A percentile compares a stretch with the other conserved stretches of the same genome.
Conservation (phyloP, 495 filamentous ascomycete species). For the Achaetomiella virescens region DNA sequence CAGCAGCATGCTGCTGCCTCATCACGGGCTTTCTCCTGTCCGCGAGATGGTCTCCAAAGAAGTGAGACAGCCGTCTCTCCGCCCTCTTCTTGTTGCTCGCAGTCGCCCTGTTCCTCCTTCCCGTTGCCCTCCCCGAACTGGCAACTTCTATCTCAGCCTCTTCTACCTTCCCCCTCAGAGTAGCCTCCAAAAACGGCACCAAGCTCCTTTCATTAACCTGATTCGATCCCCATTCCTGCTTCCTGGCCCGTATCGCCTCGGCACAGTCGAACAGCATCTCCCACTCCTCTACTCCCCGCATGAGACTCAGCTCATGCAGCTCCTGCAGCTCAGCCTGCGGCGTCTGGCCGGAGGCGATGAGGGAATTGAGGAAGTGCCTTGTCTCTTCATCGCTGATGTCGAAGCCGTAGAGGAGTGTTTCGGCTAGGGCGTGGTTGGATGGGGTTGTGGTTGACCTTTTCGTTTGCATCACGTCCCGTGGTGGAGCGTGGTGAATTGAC, state of each 20-base stretch:
- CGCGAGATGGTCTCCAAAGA: slow-evolving; percentile 10
- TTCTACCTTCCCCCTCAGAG: neutral
- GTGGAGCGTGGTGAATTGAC: neutral
- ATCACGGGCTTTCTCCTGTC: neutral
- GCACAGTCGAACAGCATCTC: slow-evolving; percentile 29
- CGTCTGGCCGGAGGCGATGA: slow-evolving; percentile 19
- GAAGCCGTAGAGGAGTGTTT: slow-evolving; percentile 25
- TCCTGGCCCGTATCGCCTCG: slow-evolving; percentile 14
- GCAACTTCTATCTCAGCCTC: neutral
- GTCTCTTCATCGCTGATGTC: slow-evolving; percentile 23
- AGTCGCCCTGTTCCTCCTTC: neutral
- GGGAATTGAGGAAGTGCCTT: slow-evolving; percentile 18
- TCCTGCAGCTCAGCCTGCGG: slow-evolving; percentile 23
- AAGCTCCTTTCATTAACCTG: neutral
- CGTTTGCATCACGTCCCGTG: neutral
- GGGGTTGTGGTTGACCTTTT: neutral
- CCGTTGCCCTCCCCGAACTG: neutral
- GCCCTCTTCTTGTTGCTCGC: neutral
- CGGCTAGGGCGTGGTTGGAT: neutral
- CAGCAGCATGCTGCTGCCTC: neutral
- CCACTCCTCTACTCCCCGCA: slow-evolving; percentile 31
- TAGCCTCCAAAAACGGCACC: slow-evolving; percentile 8
- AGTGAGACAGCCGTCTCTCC: slow-evolving; percentile 11
- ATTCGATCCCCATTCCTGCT: slow-evolving; percentile 1
- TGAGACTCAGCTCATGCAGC: slow-evolving; percentile 21